Conservation (phyloP, 176 grass and related monocot genomes). For the Triticum monococcum region DNA sequence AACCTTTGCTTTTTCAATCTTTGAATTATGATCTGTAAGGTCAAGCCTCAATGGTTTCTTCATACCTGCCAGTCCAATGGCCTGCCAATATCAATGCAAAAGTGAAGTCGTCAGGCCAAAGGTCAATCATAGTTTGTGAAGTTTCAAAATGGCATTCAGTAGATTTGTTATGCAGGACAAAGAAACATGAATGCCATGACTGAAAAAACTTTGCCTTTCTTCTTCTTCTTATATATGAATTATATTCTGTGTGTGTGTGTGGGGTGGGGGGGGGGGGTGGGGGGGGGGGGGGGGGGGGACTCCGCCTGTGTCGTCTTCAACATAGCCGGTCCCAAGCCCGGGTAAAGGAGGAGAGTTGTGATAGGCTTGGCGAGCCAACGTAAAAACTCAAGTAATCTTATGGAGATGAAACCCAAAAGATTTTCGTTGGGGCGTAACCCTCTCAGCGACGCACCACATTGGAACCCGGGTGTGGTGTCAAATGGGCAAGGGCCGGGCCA, state of each 20-base stretch:
- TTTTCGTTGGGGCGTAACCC: too few relatives aligned
- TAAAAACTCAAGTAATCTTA: too few relatives aligned
- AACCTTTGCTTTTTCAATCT: slow-evolving; percentile 81
- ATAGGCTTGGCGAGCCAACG: too few relatives aligned
- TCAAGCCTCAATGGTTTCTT: slow-evolving; percentile 81
- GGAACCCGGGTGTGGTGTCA: too few relatives aligned
- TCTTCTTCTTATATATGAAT: background rate
- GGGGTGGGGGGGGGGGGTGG: background rate
- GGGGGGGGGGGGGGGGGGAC: background rate
- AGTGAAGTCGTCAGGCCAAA: slow-evolving; percentile 33
- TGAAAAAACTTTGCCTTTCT: background rate
- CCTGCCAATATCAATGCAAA: slow-evolving; percentile 78
- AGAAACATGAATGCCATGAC: slow-evolving; percentile 11
- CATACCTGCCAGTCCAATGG: slow-evolving; percentile 91
- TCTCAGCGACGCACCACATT: too few relatives aligned
- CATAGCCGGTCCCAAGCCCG: too few relatives aligned
- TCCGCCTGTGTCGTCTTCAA: too few relatives aligned
- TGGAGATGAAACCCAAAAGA: too few relatives aligned
- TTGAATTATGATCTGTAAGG: slow-evolving; percentile 64
- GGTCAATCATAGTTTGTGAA: slow-evolving; percentile 24
- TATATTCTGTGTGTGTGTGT: background rate
- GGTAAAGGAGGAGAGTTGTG: too few relatives aligned
- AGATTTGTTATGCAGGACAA: slow-evolving; percentile 9
- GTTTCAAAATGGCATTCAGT: slow-evolving; percentile 27
- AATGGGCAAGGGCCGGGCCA: too few relatives aligned